phyloP scores from a whole-genome alignment of 2,329 filamentous ascomycete genomes.

The Phaeosphaeria sp. region DNA sequence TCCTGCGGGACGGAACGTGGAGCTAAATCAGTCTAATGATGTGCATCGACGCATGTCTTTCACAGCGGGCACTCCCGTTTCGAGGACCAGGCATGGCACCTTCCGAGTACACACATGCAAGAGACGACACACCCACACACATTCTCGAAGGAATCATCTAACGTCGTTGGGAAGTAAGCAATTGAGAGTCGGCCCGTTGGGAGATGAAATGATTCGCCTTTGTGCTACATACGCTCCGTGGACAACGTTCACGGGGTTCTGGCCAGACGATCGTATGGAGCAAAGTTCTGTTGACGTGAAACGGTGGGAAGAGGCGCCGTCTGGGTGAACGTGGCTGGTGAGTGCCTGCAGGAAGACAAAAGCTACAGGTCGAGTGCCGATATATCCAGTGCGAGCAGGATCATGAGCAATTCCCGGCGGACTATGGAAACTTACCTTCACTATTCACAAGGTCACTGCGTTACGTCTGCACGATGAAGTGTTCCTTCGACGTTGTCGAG shows the following conservation, averaged over 20 bases:
- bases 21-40: not conserved
- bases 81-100: not conserved
- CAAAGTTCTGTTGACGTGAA: not conserved
- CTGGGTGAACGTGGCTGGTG: not conserved
- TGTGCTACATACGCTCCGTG: not conserved
- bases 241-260: not conserved
- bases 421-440: not conserved
- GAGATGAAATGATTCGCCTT: not conserved
- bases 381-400: too few relatives aligned
- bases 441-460: not conserved
- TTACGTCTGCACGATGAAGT: not conserved
- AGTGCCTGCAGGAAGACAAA: not conserved
- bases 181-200: not conserved
- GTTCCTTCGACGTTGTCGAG: not conserved
- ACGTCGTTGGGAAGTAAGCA: not conserved
- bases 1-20: not conserved
- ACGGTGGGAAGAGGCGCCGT: not conserved
- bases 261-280: not conserved
- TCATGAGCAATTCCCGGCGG: too few relatives aligned
- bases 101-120: not conserved
- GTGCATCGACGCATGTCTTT: not conserved
- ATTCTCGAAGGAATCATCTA: too few relatives aligned
- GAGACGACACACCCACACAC: not conserved
- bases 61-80: not conserved
- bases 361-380: not conserved